These are phyloP conservation scores for Alternaria alternata DNA, from an alignment of 2,329 filamentous ascomycete species.

Conservation along the genomic window DNA sequence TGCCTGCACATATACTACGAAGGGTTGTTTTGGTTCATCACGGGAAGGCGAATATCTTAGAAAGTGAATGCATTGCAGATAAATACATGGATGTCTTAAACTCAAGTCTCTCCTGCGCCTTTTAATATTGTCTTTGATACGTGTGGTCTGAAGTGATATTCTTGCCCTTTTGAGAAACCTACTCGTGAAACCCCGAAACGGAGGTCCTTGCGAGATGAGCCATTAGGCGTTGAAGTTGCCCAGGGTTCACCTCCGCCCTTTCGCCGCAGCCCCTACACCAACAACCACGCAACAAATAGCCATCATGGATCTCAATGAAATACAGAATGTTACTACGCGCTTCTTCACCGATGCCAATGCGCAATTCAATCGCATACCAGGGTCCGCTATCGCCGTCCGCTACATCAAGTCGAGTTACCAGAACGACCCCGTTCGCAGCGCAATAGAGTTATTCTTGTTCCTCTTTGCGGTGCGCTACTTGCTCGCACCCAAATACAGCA, in stretches of 20 bases:
- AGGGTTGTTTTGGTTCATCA: conserved; percentile 39
- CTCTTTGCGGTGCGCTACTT: conserved; percentile 96
- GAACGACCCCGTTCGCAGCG: conserved; percentile 92
- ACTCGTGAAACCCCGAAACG: background rate
- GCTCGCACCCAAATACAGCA: conserved; percentile 89
- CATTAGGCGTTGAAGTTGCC: conserved; percentile 12
- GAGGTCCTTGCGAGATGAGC: conserved; percentile 1
- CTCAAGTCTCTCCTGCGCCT: background rate
- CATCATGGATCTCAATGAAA: conserved; percentile 65
- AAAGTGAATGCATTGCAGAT: conserved; percentile 48
- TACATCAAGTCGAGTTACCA: conserved; percentile 98
- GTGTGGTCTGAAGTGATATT: background rate
- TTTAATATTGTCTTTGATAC: background rate
- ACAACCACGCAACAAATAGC: background rate
- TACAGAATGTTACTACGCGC: conserved; percentile 61
- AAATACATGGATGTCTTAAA: conserved; percentile 41
- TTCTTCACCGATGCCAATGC: conserved; percentile 64
- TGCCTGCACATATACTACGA: conserved; percentile 50
- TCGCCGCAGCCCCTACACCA: conserved; percentile 32
- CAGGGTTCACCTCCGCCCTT: conserved; percentile 33
- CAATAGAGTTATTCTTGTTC: conserved; percentile 90
- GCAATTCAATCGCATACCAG: conserved; percentile 88
- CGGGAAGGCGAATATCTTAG: conserved; percentile 49
- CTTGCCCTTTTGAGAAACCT: background rate
- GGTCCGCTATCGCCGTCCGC: conserved; percentile 90